Base-by-base conservation (phyloP, 106 monocot genomes). In the Amphibolis antarctica region DNA sequence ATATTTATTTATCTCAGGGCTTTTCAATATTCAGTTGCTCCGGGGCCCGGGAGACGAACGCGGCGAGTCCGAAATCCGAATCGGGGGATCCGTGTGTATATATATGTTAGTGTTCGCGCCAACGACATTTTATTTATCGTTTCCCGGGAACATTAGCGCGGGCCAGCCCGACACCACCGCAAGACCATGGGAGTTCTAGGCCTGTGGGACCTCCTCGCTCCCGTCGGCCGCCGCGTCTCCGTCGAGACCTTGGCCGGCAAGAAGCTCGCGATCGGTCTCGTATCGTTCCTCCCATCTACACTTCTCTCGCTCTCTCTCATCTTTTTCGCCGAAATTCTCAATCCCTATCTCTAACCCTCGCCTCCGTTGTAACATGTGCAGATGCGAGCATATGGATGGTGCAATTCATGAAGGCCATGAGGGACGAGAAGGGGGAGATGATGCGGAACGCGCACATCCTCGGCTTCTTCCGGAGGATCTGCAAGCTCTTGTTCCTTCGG, bases 311-410 rank as follows among this genome's bases (percentile, higher is more conserved):
- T n/a, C n/a, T n/a, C n/a, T n/a, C n/a, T n/a, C n/a, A n/a, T n/a
- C n/a, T n/a, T n/a, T n/a, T n/a, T n/a, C n/a, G n/a, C n/a, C n/a
- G n/a, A n/a, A n/a, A n/a, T 36, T 27, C 46, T 10, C 46, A 9
- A 46, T 50, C 60, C 15, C 26, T n/a, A 24, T 20, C 47, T 20
- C 13, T 54, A 14, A 4, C 12, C 21, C n/a, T 71, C 17, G 28
- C 18, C 28, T 51, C 6, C 18, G 27, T 25, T 61, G 47, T 52
- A 5, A 51, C 12, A 28, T 52, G 12, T 28, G 28, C 70, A 84
- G 96, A 99, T 60, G 98, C 98, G 58, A 99, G 98, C 77, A 99
- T 99, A 69, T 99, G 98, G 98, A 85, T 99, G 75, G 80, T 99
- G 42, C 98, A 99, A 73, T 99, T 99, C 91, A 85, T 91, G 82